These are phyloP conservation scores for Myxozyma sirexii DNA, from an alignment of 805 yeast genomes.

Conservation along the genomic window DNA sequence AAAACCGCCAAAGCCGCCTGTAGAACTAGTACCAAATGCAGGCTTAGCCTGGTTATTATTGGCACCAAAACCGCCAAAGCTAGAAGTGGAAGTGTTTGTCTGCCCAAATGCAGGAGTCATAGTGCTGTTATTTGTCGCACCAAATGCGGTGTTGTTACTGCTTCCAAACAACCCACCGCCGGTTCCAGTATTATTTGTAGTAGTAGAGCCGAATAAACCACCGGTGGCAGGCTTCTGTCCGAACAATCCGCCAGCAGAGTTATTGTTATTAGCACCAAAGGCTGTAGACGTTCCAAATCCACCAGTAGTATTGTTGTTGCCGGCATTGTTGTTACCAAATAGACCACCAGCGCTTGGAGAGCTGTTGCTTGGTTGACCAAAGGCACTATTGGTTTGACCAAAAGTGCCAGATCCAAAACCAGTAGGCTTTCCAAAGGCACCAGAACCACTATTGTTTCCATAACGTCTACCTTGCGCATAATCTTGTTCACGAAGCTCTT, in stretches of 20 bases:
- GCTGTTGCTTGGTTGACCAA: constrained; percentile 31
- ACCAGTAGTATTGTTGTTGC: constrained; percentile 3
- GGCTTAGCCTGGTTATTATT: constrained; percentile 32
- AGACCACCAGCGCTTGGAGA: constrained; percentile 36
- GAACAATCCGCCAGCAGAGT: constrained; percentile 33
- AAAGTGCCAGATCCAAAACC: constrained; percentile 38
- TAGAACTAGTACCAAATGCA: constrained; percentile 31
- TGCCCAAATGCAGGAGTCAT: constrained; percentile 48
- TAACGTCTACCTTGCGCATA: constrained; percentile 67
- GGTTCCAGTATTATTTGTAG: constrained; percentile 13
- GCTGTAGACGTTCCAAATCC: constrained; percentile 30
- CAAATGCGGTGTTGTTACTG: constrained; percentile 27
- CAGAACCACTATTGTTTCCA: constrained; percentile 35
- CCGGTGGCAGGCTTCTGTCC: constrained; percentile 31
- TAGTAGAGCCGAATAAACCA: constrained; percentile 26
- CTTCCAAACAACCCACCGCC: constrained; percentile 35
- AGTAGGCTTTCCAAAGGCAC: constrained; percentile 37
- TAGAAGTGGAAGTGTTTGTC: constrained; percentile 38
- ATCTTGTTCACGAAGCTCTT: constrained; percentile 87
- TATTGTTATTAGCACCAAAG: constrained; percentile 36
- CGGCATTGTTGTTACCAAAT: constrained; percentile 46
- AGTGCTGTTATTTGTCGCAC: constrained; percentile 35
- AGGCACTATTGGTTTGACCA: constrained; percentile 35
- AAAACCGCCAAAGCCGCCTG: constrained; percentile 20
- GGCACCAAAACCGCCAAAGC: constrained; percentile 44